phyloP scores from a whole-genome alignment of 768 basidiomycete species.

The Phaeotremella fagi region DNA sequence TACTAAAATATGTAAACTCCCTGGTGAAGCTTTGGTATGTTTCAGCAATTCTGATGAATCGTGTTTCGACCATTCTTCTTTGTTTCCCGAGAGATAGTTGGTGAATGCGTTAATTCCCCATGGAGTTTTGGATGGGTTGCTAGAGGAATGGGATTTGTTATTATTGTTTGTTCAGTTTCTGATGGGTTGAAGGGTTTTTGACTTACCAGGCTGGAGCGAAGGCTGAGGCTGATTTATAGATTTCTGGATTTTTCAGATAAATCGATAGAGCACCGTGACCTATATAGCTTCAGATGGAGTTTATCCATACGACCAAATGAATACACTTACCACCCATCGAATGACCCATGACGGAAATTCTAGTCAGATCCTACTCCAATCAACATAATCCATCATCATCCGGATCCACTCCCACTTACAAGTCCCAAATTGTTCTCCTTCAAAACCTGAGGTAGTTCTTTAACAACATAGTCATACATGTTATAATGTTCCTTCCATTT shows the following conservation, averaged over 20 bases:
- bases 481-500: conserved; percentile 58
- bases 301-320: neutral
- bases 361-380: conserved; percentile 62
- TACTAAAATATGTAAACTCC: conserved; percentile 68
- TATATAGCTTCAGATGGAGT: conserved; percentile 4
- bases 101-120: conserved; percentile 92
- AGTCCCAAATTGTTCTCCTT: conserved; percentile 69
- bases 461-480: conserved; percentile 79
- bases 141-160: conserved; percentile 66
- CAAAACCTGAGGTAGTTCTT: conserved; percentile 78
- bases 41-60: conserved; percentile 82
- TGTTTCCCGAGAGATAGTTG: conserved; percentile 61
- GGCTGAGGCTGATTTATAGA: conserved; percentile 79
- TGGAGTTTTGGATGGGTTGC: conserved; percentile 76
- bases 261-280: conserved; percentile 91
- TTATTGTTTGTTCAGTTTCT: neutral
- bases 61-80: conserved; percentile 57
- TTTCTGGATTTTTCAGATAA: conserved; percentile 69
- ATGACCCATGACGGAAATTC: conserved; percentile 89
- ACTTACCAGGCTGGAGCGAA: conserved; percentile 54
- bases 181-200: neutral
- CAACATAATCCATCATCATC: neutral
- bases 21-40: conserved; percentile 52
- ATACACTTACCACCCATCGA: conserved; percentile 62
- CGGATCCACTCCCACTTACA: conserved; percentile 52